Evolutionary conservation across 768 basidiomycete genomes (phyloP).

Genomic region (Antrodiella citrinella): DNA sequence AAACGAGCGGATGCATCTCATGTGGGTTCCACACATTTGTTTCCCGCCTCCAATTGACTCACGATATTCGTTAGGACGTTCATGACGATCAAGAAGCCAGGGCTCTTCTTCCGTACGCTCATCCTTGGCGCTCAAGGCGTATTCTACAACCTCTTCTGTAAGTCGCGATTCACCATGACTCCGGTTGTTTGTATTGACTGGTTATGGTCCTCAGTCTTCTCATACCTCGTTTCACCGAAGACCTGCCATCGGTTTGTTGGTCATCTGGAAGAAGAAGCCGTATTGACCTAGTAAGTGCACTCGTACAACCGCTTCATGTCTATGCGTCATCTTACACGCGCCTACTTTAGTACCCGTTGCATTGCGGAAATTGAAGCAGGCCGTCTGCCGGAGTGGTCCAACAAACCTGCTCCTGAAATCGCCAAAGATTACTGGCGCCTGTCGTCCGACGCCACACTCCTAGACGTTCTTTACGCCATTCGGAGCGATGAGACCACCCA

Average conservation of each 20-base stretch:
- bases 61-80: slow-evolving; percentile 61
- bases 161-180: slow-evolving; percentile 18
- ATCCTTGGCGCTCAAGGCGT: slow-evolving; percentile 90
- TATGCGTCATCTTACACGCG: slow-evolving; percentile 10
- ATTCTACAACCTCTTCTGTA: slow-evolving; percentile 84
- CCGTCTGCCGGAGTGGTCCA: slow-evolving; percentile 72
- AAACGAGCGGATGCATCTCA: slow-evolving; percentile 94
- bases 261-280: slow-evolving; percentile 91
- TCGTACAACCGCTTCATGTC: background rate
- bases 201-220: slow-evolving; percentile 40
- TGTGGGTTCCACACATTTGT: slow-evolving; percentile 41
- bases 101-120: slow-evolving; percentile 70
- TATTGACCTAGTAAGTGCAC: slow-evolving; percentile 71
- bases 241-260: slow-evolving; percentile 89
- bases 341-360: slow-evolving; percentile 54
- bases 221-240: slow-evolving; percentile 69
- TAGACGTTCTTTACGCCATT: slow-evolving; percentile 88
- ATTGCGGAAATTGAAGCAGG: slow-evolving; percentile 81
- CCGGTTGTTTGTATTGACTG: background rate
- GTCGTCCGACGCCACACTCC: slow-evolving; percentile 57
- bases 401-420: slow-evolving; percentile 74
- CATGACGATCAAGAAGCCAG: slow-evolving; percentile 83
- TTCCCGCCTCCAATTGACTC: background rate
- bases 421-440: slow-evolving; percentile 96
- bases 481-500: slow-evolving; percentile 92